Percentiles rank a stretch among this genome's conserved stretches.
Evolutionary conservation across 169 alveolate genomes (phyloP).

Genomic region (Cardiosporidium cionae): DNA sequence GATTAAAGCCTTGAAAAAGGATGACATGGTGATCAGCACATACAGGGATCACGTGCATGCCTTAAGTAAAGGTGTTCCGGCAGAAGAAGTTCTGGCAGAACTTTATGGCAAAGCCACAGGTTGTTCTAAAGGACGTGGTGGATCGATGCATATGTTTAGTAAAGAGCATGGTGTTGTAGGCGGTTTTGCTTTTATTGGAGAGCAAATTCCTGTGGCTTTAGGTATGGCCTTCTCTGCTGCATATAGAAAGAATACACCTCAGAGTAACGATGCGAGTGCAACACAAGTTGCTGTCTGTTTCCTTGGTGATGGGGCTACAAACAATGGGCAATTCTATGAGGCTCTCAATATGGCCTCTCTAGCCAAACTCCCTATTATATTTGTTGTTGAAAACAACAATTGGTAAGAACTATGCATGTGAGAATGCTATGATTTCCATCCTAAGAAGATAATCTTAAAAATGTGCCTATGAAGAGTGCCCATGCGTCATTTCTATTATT

Average conservation of each 20-base stretch:
- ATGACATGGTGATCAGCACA: conserved; percentile 70
- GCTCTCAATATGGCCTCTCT: conserved; percentile 75
- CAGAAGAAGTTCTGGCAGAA: conserved; percentile 68
- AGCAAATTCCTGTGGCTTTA: conserved; percentile 58
- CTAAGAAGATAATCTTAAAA: not conserved
- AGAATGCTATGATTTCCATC: not conserved
- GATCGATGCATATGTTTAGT: conserved; percentile 80
- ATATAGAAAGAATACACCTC: conserved; percentile 29
- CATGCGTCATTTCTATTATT: not conserved
- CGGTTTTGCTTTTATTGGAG: conserved; percentile 81
- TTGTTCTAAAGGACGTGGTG: conserved; percentile 75
- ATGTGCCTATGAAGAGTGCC: not conserved
- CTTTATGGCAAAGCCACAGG: conserved; percentile 73
- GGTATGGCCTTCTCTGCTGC: conserved; percentile 49
- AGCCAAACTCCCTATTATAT: conserved; percentile 71
- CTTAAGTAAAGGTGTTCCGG: conserved; percentile 65
- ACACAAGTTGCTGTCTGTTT: conserved; percentile 63
- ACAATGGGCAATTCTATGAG: conserved; percentile 75
- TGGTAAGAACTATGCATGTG: conserved; percentile 36
- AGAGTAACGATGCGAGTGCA: not conserved
- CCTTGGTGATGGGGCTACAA: conserved; percentile 84
- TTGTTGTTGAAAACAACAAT: conserved; percentile 72
- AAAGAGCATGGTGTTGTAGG: conserved; percentile 64
- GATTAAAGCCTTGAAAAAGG: conserved; percentile 60
- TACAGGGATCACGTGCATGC: conserved; percentile 80